Evolutionary conservation across 140 eudicot genomes (phyloP), one percentile per base, ranked within the genome.

Genomic region (Anethum foeniculum): DNA sequence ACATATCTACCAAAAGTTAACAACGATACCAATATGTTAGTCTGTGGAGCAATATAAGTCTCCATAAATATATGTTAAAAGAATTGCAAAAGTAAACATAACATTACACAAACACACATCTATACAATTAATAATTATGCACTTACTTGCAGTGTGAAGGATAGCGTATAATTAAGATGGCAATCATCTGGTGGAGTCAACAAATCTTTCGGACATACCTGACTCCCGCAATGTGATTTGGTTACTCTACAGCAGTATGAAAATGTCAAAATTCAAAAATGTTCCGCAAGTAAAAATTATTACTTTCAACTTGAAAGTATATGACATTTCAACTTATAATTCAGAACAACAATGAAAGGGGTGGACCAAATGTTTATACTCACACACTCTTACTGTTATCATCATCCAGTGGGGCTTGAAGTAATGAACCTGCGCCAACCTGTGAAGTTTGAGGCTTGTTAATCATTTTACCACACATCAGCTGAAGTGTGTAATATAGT

Each of bases 131-230:
- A 19, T 67, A 64, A 9, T 60, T n/a, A 27, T 32, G 8, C 43
- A 23, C 92, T 85, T 90, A 94, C 98, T 85, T 94, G 97, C 44
- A 94, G 87, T n/a, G 98, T 88, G 85, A 92, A 94, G 69, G 98
- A 88, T 82, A 86, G 85, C 30, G 98, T 91, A 79, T 90, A 90
- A 76, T 94, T 94, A 81, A 89, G 93, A 89, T 92, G 96, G 75
- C 98, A 94, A 88, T 94, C 98, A 82, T 94, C 98, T 2, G 96
- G 98, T 27, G 98, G 98, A 79, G 84, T 81, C 7, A 94, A 89
- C 88, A 94, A 82, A 90, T 94, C 98, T 82, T 83, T 81, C 34
- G 96, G 98, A 85, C 98, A 94, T 68, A 85, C 82, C 78, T 89
- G 82, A 86, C 84, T 89, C 86, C 89, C 96, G 80, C 98, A 94